Percentiles rank a stretch among this genome's conserved stretches.
phyloP scores from a whole-genome alignment of 2,329 filamentous ascomycete genomes.

The Phialocephala sp. region DNA sequence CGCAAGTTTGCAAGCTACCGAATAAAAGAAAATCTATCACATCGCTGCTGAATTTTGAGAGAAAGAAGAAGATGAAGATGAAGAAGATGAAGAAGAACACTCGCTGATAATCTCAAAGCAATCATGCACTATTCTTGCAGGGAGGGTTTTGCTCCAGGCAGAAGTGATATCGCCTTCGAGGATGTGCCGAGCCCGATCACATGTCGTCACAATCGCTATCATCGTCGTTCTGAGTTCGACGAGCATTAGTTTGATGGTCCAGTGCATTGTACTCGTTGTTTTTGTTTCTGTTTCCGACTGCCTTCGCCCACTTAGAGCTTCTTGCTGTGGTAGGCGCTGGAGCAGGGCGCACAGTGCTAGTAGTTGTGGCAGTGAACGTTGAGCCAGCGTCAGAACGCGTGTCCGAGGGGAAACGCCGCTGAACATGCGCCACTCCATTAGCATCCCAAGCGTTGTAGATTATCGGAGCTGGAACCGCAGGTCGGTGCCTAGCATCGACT shows the following conservation, averaged over 20 bases:
- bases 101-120: not conserved
- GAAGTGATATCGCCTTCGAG: not conserved
- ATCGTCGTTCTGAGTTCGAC: not conserved
- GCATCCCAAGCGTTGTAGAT: not conserved
- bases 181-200: not conserved
- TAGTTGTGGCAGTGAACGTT: not conserved
- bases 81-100: not conserved
- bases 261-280: not conserved
- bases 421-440: not conserved
- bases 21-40: not conserved
- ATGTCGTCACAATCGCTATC: not conserved
- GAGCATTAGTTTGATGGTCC: not conserved
- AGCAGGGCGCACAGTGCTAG: not conserved
- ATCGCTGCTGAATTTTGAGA: not conserved
- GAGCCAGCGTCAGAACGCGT: not conserved
- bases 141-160: not conserved
- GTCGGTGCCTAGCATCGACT: not conserved
- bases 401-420: not conserved
- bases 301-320: constrained; percentile 17
- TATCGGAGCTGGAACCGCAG: constrained; percentile 3
- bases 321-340: not conserved
- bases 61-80: not conserved
- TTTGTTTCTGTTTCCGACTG: not conserved
- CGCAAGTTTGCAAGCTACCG: not conserved
- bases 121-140: not conserved